phyloP scores from a whole-genome alignment of 495 filamentous ascomycete genomes.

The Astrothelium subdiscretum region DNA sequence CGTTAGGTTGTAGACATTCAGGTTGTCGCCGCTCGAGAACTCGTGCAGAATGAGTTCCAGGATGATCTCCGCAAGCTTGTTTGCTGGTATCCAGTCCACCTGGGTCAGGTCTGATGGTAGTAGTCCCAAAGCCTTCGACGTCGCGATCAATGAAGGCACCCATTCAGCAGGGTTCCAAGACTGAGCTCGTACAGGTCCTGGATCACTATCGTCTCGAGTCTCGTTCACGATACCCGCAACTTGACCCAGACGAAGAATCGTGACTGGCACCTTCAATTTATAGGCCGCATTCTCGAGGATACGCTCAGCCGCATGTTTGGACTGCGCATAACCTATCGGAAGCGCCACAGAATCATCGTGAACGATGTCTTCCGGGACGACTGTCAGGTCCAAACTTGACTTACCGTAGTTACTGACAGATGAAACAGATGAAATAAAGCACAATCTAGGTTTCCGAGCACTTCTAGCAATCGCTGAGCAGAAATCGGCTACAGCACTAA shows the following conservation, averaged over 20 bases:
- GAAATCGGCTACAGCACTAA: background rate
- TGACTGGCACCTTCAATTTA: background rate
- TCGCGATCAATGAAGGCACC: constrained; percentile 3
- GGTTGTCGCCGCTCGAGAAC: background rate
- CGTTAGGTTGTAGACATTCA: background rate
- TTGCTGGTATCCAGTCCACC: constrained; percentile 8
- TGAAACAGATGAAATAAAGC: constrained; percentile 10
- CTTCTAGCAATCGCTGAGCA: constrained; percentile 2
- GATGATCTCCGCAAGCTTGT: constrained; percentile 2
- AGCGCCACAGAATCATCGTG: background rate
- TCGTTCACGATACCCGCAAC: constrained; percentile 6
- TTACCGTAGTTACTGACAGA: constrained; percentile 4
- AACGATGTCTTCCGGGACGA: background rate
- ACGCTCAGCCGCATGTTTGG: constrained; percentile 9
- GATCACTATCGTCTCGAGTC: background rate
- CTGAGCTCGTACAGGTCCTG: too few relatives aligned
- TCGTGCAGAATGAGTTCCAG: background rate
- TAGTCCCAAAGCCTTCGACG: constrained; percentile 2
- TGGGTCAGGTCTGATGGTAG: background rate
- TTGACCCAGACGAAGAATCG: constrained; percentile 9
- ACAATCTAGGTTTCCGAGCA: constrained; percentile 1
- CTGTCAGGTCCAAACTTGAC: background rate
- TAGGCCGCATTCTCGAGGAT: constrained; percentile 6
- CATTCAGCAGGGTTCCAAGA: constrained; percentile 10
- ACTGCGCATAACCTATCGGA: constrained; percentile 9